Percentiles rank a stretch among this genome's conserved stretches.
These are phyloP conservation scores for Rhizopus microsporus DNA, from an alignment of 371 early-diverging fungal species.

Conservation along the genomic window DNA sequence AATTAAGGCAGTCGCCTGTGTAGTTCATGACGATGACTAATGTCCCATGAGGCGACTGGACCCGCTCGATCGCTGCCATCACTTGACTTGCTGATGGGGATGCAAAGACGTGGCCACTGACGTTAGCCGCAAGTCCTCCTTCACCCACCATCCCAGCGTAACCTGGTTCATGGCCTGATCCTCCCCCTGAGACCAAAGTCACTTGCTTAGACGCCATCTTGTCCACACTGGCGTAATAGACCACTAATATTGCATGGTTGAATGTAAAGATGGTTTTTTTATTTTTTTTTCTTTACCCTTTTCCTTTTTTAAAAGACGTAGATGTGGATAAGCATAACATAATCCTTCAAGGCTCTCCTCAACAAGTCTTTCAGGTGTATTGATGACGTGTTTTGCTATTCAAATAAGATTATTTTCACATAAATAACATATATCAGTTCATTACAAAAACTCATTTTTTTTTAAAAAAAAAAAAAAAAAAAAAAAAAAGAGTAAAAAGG, in stretches of 20 bases:
- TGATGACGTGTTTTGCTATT: slow-evolving; percentile 41
- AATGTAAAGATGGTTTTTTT: not conserved
- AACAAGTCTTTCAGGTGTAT: slow-evolving; percentile 40
- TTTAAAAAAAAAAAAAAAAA: not conserved
- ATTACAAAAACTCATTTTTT: not conserved
- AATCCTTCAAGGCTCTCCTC: slow-evolving; percentile 40
- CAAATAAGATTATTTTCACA: not conserved
- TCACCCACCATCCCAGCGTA: slow-evolving; percentile 78
- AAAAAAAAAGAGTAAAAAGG: not conserved
- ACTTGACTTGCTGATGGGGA: slow-evolving; percentile 79
- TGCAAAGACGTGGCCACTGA: slow-evolving; percentile 84
- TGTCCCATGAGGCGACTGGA: slow-evolving; percentile 67
- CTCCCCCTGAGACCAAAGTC: slow-evolving; percentile 81
- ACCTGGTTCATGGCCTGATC: slow-evolving; percentile 85
- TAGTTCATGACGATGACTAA: slow-evolving; percentile 84
- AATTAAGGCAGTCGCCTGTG: slow-evolving; percentile 81
- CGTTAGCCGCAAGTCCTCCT: slow-evolving; percentile 70
- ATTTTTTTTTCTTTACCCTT: slow-evolving; percentile 25
- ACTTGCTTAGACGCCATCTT: slow-evolving; percentile 61
- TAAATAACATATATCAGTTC: not conserved
- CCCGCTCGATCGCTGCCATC: slow-evolving; percentile 65
- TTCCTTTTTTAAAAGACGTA: slow-evolving; percentile 33
- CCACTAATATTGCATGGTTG: slow-evolving; percentile 30
- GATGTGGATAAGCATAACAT: slow-evolving; percentile 43
- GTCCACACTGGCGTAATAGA: slow-evolving; percentile 56